Evolutionary conservation across 2,329 filamentous ascomycete genomes (phyloP), one percentile per base, ranked within the genome.

Genomic region (Metarhizium brunneum): DNA sequence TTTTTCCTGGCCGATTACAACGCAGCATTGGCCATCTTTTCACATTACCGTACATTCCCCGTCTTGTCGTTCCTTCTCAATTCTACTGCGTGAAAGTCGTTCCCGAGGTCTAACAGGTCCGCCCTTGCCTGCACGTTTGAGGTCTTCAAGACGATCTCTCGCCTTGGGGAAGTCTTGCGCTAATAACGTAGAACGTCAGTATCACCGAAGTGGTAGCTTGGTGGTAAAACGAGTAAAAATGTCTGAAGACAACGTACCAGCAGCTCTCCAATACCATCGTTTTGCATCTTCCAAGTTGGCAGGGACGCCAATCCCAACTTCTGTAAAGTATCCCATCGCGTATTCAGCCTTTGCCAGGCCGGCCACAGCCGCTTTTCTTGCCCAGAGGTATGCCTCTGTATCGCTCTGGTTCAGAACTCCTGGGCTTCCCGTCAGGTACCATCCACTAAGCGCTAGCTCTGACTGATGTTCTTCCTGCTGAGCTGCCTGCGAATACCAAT

Each of bases 181-280:
- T 96, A 62, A 54, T 58, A 4, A 32, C 20, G 36, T 57, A 58
- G 73, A 73, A 69, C 58, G 45, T 53, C 40, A 52, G 49, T 20
- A 42, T 30, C n/a, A 11, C 40, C 11, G 3, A 16, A 48, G 4
- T 2, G 20, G 20, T 18, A 30, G 20, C 18, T 29, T 30, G 25
- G 7, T 48, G 7, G n/a, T 3, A 8, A 48, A 45, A 25, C 16
- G 42, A 7, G 45, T 18, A 1, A 16, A 20, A 3, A 30, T 6
- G 7, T n/a, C 11, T 20, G 7, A 20, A 6, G 7, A 47, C 18
- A 14, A 25, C 90, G 84, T 79, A 96, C 92, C 88, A 68, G 94
- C 94, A 72, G 94, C 92, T 69, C 92, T 82, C 82, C 92, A 96
- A 73, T 99, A 99, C 94, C 94, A 99, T 64, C 91, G 83, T 78